Evolutionary conservation across 23 red algal genomes (phyloP).

Genomic region (Gracilaria domingensis): DNA sequence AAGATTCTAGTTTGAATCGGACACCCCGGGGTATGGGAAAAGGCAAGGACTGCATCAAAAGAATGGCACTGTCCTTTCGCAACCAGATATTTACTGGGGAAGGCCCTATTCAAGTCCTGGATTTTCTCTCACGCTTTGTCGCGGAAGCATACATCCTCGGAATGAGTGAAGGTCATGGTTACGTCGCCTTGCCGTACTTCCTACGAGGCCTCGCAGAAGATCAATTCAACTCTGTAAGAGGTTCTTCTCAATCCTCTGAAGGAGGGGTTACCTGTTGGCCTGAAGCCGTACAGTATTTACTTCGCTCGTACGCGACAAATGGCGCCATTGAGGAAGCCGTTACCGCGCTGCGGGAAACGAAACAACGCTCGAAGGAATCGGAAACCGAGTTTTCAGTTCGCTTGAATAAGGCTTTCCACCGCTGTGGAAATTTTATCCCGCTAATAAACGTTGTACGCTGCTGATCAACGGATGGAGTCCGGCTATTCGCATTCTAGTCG

Average conservation of each 20-base stretch:
- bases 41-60: neutral
- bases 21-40: neutral
- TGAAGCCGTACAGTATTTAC: too few species aligned
- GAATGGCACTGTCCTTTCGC: neutral
- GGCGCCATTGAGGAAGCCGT: too few species aligned
- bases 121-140: neutral
- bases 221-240: neutral
- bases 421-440: too few species aligned
- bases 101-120: neutral
- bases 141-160: neutral
- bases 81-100: neutral
- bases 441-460: too few species aligned
- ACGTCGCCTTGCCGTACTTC: neutral
- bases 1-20: neutral
- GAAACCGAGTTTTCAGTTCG: too few species aligned
- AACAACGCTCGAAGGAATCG: too few species aligned
- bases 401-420: too few species aligned
- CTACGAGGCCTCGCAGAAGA: neutral
- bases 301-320: too few species aligned
- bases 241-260: neutral
- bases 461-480: too few species aligned
- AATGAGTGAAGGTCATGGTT: neutral
- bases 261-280: too few species aligned
- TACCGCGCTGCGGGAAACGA: too few species aligned
- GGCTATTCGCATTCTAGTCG: too few species aligned